These are phyloP conservation scores for Nissolia schottii DNA, from an alignment of 306 rosid genomes.

Conservation along the genomic window DNA sequence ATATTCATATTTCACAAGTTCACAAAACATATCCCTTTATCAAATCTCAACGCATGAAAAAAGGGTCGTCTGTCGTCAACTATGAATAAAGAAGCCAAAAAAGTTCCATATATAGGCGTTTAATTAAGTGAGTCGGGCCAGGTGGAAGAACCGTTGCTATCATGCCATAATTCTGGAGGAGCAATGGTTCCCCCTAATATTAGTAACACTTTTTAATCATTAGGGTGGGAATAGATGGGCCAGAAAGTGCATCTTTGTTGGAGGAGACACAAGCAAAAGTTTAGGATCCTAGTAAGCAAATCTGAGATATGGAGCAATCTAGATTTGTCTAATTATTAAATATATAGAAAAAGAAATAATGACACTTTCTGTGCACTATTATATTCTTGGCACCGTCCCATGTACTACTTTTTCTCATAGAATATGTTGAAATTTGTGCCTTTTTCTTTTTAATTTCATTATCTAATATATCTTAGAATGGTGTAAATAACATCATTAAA, in stretches of 20 bases:
- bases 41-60: not conserved
- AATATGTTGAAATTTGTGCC: too few species aligned
- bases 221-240: not conserved
- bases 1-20: too few species aligned
- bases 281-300: not conserved
- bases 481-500: too few species aligned
- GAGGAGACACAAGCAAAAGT: not conserved
- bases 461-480: too few species aligned
- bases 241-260: constrained; percentile 13
- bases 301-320: not conserved
- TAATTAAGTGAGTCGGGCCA: not conserved
- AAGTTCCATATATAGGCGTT: not conserved
- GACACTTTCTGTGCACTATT: too few species aligned
- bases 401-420: too few species aligned
- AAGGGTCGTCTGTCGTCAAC: not conserved
- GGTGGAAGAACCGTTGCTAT: not conserved
- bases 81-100: not conserved
- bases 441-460: too few species aligned
- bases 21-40: too few species aligned
- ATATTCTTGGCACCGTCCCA: too few species aligned
- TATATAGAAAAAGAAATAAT: not conserved
- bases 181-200: not conserved
- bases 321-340: not conserved
- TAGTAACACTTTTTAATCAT: constrained; percentile 6
- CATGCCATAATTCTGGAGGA: not conserved